Evolutionary conservation across 352 stramenopile species (phyloP), one percentile per base, ranked within the genome.

Genomic region (Hyaloperonospora brassicae): DNA sequence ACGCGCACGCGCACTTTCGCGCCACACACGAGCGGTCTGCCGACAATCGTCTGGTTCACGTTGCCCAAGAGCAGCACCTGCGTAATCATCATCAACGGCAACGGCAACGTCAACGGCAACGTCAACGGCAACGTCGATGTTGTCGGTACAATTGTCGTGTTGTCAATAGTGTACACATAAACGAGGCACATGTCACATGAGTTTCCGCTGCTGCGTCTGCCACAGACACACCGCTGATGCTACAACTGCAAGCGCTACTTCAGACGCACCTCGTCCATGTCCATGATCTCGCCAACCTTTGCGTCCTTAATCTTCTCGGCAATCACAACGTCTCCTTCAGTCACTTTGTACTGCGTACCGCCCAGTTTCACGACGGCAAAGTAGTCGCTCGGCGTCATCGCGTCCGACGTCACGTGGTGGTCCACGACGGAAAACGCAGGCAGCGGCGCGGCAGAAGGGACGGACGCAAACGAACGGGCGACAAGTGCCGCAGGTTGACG

Each of bases 301-400:
- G 83, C 83, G 50, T 85, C 42, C 59, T 89, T 87, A 60, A 93
- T 80, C 73, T 93, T 93, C 59, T 93, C 83, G 4, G 81, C 63
- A 35, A 91, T 71, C 24, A 93, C 79, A 38, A 91, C 74, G 54
- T 93, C 83, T 46, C 83, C 83, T 71, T 90, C 69, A 25, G 80
- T 84, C 53, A 93, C 80, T 67, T 93, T 93, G 70, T 90, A 93
- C 66, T 93, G 83, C 47, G 80, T 93, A 21, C 78, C 80, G 27
- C 64, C 79, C 35, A 93, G 70, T 68, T 93, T 93, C 52, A 93
- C 64, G 24, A 93, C 77, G 11, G 83, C 83, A 57, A 93, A 93
- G 59, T 86, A 86, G 56, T 89, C 82, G 41, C 84, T 72, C 5
- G 78, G 73, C 38, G 74, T 72, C 52, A 89, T 80, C 40, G 71